A percentile compares a stretch with the other conserved stretches of the same genome.
Evolutionary conservation across 2,329 filamentous ascomycete species (phyloP).

Genomic region (Emericellopsis atlantica): DNA sequence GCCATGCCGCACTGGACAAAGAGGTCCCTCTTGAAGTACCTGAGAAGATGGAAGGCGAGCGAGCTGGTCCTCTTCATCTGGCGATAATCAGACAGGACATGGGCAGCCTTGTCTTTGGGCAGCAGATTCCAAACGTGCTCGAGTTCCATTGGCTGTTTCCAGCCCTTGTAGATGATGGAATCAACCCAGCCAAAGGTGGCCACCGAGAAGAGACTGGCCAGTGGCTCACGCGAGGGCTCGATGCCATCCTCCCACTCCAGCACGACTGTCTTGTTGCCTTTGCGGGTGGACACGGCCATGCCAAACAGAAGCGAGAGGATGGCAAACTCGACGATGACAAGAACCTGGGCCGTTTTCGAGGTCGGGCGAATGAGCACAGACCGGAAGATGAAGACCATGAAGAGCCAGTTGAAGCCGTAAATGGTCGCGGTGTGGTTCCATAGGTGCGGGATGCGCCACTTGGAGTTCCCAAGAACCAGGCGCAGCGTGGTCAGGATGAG

Average conservation of each 20-base stretch:
- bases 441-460: slow-evolving; percentile 56
- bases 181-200: slow-evolving; percentile 89
- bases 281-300: slow-evolving; percentile 71
- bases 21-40: slow-evolving; percentile 70
- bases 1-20: slow-evolving; percentile 72
- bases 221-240: slow-evolving; percentile 73
- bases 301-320: slow-evolving; percentile 62
- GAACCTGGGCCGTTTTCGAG: slow-evolving; percentile 45
- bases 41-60: slow-evolving; percentile 68
- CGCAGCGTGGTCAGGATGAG: slow-evolving; percentile 61
- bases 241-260: slow-evolving; percentile 84
- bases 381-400: slow-evolving; percentile 65
- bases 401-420: slow-evolving; percentile 74
- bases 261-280: slow-evolving; percentile 81
- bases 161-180: slow-evolving; percentile 77
- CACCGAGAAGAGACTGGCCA: slow-evolving; percentile 79
- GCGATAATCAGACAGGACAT: slow-evolving; percentile 70
- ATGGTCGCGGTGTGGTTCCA: slow-evolving; percentile 90
- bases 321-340: slow-evolving; percentile 63
- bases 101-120: slow-evolving; percentile 75
- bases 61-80: slow-evolving; percentile 71
- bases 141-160: slow-evolving; percentile 72
- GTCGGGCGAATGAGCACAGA: slow-evolving; percentile 70
- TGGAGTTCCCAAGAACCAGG: slow-evolving; percentile 51
- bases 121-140: slow-evolving; percentile 84